Percentiles rank a stretch among this genome's conserved stretches.
Evolutionary conservation across 305 asterid genomes (phyloP).

Genomic region (Solanum hybrid): DNA sequence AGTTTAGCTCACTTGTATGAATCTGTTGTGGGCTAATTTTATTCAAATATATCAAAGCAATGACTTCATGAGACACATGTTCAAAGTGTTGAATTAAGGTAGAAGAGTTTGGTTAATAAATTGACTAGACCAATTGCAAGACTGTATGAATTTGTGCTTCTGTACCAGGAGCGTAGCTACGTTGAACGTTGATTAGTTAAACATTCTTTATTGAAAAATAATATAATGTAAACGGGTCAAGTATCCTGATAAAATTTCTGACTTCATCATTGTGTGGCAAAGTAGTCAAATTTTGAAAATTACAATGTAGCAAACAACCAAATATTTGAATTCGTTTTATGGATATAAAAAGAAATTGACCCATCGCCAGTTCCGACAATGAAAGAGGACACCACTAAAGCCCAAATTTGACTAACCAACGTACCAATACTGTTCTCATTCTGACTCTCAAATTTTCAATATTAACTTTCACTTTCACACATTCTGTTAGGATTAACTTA

Average conservation of each 20-base stretch:
- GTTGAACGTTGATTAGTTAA: neutral
- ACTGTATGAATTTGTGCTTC: neutral
- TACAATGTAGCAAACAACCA: neutral
- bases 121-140: neutral
- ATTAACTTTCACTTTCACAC: neutral
- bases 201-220: neutral
- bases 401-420: constrained; percentile 1
- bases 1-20: neutral
- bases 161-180: neutral
- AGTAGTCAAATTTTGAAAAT: neutral
- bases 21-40: neutral
- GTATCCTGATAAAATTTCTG: neutral
- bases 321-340: neutral
- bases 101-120: neutral
- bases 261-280: rapidly evolving
- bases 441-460: neutral
- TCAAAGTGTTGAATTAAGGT: neutral
- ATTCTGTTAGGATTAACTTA: neutral
- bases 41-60: neutral
- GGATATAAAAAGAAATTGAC: neutral
- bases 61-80: neutral
- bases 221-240: neutral
- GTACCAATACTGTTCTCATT: neutral
- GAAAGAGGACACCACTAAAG: neutral
- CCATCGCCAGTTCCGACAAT: neutral